Conservation (phyloP, 192 early-diverging fungal genomes). For the Podila epicladia region DNA sequence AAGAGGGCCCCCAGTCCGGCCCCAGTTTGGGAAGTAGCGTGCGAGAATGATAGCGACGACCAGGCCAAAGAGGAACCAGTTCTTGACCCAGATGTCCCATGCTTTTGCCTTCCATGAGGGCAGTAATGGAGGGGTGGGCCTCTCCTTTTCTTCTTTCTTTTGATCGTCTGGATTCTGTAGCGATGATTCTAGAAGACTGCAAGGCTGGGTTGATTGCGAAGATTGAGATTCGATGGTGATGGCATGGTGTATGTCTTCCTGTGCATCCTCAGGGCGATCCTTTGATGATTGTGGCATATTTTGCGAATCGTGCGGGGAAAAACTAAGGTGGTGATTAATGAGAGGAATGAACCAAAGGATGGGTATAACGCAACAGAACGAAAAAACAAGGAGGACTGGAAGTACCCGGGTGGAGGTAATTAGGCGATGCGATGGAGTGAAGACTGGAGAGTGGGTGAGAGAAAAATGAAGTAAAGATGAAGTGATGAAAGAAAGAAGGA, state of each 20-base stretch:
- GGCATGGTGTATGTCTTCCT: not conserved
- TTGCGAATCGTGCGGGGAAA: not conserved
- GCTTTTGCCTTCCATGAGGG: slow-evolving; percentile 39
- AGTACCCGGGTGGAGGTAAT: not conserved
- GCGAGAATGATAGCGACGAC: slow-evolving; percentile 68
- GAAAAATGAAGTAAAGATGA: not conserved
- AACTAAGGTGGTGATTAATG: not conserved
- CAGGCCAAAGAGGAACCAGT: slow-evolving; percentile 76
- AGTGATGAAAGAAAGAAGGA: not conserved
- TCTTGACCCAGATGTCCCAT: slow-evolving; percentile 55
- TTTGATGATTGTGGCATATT: not conserved
- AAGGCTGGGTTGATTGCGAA: not conserved
- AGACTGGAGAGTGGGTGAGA: not conserved
- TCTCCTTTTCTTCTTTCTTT: not conserved
- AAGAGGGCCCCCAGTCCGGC: slow-evolving; percentile 61
- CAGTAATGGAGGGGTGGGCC: not conserved
- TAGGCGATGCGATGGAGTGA: not conserved
- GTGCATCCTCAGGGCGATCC: not conserved
- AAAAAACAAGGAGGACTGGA: not conserved
- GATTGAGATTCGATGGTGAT: not conserved
- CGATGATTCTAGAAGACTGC: not conserved
- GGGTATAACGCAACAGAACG: not conserved
- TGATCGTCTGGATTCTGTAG: not conserved
- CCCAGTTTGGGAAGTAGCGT: slow-evolving; percentile 64
- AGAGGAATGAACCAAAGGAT: not conserved